These are phyloP conservation scores for Oxalis stricta DNA, from an alignment of 441 rosid genomes.

Conservation along the genomic window DNA sequence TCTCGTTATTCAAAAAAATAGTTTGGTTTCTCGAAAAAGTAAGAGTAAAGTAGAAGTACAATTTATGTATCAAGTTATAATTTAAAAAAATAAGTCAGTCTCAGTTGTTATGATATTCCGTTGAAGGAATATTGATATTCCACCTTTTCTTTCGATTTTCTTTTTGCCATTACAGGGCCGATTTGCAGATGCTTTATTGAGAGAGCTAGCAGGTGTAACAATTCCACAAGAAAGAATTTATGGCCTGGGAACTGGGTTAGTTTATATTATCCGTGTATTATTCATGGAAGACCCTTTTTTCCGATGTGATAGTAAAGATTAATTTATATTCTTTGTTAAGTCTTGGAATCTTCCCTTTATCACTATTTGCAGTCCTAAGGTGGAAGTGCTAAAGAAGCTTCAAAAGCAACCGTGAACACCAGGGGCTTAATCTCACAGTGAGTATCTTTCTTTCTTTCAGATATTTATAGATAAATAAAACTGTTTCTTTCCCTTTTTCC, in stretches of 20 bases:
- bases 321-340: neutral
- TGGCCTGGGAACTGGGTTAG: constrained; percentile 84
- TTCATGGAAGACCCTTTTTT: neutral
- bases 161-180: constrained; percentile 36
- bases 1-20: no score
- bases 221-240: constrained; percentile 67
- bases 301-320: neutral
- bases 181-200: constrained; percentile 64
- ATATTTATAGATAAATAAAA: neutral
- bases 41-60: no score
- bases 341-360: neutral
- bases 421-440: constrained; percentile 65
- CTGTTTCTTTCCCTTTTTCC: neutral
- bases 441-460: constrained; percentile 7
- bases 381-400: constrained; percentile 72
- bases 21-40: no score
- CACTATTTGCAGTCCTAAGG: constrained; percentile 53
- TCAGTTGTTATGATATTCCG: no score
- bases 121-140: no score
- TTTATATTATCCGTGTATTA: constrained; percentile 4
- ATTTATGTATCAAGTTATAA: no score
- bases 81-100: no score
- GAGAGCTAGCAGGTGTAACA: constrained; percentile 62
- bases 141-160: no score
- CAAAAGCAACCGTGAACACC: constrained; percentile 72